Evolutionary conservation across 495 filamentous ascomycete genomes (phyloP).

Genomic region (Cercophora sp.): DNA sequence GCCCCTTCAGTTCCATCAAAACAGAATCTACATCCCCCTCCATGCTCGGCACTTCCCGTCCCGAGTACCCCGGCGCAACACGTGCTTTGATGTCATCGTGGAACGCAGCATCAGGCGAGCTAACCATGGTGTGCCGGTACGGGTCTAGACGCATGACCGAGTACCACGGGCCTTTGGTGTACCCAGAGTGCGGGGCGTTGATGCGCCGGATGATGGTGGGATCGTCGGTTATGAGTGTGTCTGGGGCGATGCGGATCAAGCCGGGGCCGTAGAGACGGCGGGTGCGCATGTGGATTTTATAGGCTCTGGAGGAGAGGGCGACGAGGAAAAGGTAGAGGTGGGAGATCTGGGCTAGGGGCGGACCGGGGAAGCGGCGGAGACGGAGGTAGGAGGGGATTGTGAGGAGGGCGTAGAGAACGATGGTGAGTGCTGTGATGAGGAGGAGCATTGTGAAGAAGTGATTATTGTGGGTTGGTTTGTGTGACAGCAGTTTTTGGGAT

Average conservation of each 20-base stretch:
- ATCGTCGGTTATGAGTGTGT: constrained; percentile 25
- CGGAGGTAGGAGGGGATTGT: constrained; percentile 15
- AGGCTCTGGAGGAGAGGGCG: not conserved
- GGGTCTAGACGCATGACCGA: not conserved
- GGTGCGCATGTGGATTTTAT: not conserved
- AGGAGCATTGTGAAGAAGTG: too few species aligned
- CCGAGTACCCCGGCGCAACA: constrained; percentile 42
- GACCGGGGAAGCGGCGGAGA: constrained; percentile 23
- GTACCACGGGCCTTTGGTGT: constrained; percentile 9
- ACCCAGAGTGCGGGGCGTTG: constrained; percentile 18
- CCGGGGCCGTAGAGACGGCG: too few species aligned
- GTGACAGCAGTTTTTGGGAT: too few species aligned
- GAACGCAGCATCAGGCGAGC: constrained; percentile 30
- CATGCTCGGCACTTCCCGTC: constrained; percentile 45
- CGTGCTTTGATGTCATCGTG: constrained; percentile 40
- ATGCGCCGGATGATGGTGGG: constrained; percentile 21
- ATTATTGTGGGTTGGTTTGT: too few species aligned
- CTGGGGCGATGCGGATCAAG: constrained; percentile 32
- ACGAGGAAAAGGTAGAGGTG: not conserved
- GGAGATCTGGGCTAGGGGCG: constrained; percentile 16
- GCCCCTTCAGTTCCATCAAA: constrained; percentile 33
- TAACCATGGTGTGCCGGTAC: constrained; percentile 25
- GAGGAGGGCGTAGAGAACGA: constrained; percentile 12
- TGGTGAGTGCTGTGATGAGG: not conserved
- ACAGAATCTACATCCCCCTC: constrained; percentile 44